Evolutionary conservation across 495 filamentous ascomycete species (phyloP).

Genomic region (Neurospora sp.): DNA sequence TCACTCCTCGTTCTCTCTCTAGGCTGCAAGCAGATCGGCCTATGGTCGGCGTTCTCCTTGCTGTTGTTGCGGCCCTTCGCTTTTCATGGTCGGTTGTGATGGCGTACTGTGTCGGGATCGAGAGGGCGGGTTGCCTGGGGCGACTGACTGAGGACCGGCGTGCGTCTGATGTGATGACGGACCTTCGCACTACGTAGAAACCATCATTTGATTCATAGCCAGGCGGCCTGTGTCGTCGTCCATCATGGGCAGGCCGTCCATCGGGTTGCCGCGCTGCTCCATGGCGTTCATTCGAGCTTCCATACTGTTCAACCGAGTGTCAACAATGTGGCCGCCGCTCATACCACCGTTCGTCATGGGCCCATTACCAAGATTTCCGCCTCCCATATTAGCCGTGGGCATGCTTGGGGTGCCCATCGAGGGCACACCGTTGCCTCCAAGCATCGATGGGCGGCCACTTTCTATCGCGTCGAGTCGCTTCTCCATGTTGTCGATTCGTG

Average conservation of each 20-base stretch:
- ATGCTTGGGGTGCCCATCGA: conserved; percentile 21
- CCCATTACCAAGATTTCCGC: conserved; percentile 15
- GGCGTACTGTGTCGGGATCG: background rate
- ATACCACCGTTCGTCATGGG: conserved; percentile 20
- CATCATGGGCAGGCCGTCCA: conserved; percentile 38
- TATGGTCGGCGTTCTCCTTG: background rate
- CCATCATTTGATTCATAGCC: conserved; percentile 12
- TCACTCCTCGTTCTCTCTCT: background rate
- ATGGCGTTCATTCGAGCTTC: conserved; percentile 32
- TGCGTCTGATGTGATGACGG: background rate
- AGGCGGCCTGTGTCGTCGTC: conserved; percentile 30
- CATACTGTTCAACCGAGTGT: conserved; percentile 28
- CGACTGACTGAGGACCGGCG: background rate
- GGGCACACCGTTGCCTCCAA: conserved; percentile 17
- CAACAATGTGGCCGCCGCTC: conserved; percentile 18
- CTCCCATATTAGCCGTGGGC: conserved; percentile 27
- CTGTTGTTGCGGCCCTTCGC: background rate
- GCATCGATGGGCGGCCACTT: conserved; percentile 11
- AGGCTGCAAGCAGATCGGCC: background rate
- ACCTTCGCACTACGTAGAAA: background rate
- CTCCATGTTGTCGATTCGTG: conserved; percentile 31
- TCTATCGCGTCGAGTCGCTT: conserved; percentile 34
- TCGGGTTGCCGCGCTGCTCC: conserved; percentile 27
- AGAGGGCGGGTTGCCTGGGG: background rate
- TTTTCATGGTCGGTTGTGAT: background rate